Base-by-base conservation (phyloP, 73 alveolate species). In the Paramecium pentaurelia region DNA sequence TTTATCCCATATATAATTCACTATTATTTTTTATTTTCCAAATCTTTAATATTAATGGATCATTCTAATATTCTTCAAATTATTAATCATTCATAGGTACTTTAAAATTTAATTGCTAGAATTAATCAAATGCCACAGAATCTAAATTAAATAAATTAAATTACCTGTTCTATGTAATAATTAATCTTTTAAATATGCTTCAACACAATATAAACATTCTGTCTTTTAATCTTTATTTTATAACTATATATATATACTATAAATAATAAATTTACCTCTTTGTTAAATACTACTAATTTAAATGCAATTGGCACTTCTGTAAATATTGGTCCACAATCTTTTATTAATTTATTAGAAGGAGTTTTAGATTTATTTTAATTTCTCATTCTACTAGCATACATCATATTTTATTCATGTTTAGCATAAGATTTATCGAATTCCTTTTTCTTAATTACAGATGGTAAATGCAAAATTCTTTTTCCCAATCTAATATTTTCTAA, bases 241-340 rank as follows among this genome's bases (percentile, higher is more conserved):
- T 49, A 80, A 42, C 91, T 80, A 45, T 8, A 16, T 6, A 45
- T 4, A 22, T 22, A 22, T 22, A 4, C 1, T 1, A 3, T 18
- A 3, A 1, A 54, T 80, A 44, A 11, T 22, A 20, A 1, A 11
- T 20, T 20, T 80, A 80, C 73, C 11, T 80, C 91, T 20, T 80
- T 80, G 16, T 80, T 80, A 80, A 80, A 80, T 18, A 80, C 91
- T 0, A 80, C 91, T 64, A 80, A 80, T 80, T 80, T 80, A 58
- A 80, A 80, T 44, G 71, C 7, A 20, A 80, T 45, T 80, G 91
- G 75, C 4, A 80, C 30, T 47, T 80, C 91, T 49, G 75, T 80
- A 47, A 45, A 80, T 80, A 80, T 14, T 22, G 77, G 71, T 5
- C 47, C 47, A 42, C 44, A 10, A 18, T 80, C 91, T 27, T 47